phyloP scores from a whole-genome alignment of 441 rosid genomes.

The Adansonia grandidieri region DNA sequence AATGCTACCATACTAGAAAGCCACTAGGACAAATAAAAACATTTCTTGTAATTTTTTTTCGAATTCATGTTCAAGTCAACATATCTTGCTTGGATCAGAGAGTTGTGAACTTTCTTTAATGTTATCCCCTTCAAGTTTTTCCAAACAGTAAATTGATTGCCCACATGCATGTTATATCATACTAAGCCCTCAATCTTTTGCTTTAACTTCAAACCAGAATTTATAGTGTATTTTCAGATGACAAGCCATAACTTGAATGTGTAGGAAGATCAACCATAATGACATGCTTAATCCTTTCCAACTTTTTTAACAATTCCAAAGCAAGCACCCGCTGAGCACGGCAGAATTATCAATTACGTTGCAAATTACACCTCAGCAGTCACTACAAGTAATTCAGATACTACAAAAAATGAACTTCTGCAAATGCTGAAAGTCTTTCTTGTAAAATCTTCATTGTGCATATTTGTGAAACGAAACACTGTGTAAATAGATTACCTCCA shows the following conservation, averaged over 20 bases:
- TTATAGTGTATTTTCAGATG: not conserved
- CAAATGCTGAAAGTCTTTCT: too few relatives aligned
- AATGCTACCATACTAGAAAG: not conserved
- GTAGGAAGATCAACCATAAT: not conserved
- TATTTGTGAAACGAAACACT: too few relatives aligned
- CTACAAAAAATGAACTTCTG: too few relatives aligned
- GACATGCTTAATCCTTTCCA: too few relatives aligned
- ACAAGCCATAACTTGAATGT: not conserved
- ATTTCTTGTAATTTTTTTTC: not conserved
- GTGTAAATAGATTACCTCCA: too few relatives aligned
- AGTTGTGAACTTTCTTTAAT: not conserved
- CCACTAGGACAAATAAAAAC: conserved; percentile 11
- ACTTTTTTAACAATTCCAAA: too few relatives aligned
- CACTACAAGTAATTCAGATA: too few relatives aligned
- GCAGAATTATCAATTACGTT: too few relatives aligned
- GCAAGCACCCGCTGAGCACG: too few relatives aligned
- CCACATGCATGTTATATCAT: not conserved
- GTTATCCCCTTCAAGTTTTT: not conserved
- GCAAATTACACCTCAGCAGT: too few relatives aligned
- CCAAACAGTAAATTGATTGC: not conserved
- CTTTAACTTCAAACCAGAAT: not conserved
- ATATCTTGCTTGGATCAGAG: not conserved
- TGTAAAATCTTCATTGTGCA: too few relatives aligned
- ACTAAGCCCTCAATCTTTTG: not conserved
- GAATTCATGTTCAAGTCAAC: not conserved